Evolutionary conservation across 2,329 filamentous ascomycete species (phyloP).

Genomic region (Didymella keratinophila): DNA sequence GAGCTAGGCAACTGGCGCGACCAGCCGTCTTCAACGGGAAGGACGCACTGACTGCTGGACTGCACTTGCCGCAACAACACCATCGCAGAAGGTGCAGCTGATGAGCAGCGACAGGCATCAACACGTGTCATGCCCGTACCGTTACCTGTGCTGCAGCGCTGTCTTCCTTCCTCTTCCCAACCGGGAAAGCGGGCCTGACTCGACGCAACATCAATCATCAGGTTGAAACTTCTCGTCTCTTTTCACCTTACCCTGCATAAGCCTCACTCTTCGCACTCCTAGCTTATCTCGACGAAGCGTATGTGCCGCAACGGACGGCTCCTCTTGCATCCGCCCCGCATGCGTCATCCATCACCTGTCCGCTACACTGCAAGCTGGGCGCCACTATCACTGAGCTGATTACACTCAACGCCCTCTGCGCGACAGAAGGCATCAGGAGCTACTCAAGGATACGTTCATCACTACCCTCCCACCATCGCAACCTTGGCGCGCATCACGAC

Average conservation of each 20-base stretch:
- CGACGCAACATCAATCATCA: constrained; percentile 7
- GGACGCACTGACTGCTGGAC: constrained; percentile 9
- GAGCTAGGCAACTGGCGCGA: constrained; percentile 18
- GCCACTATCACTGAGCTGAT: constrained; percentile 11
- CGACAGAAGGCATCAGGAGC: not conserved
- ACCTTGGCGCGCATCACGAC: not conserved
- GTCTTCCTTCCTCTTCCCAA: constrained; percentile 9
- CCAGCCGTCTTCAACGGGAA: constrained; percentile 16
- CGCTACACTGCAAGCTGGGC: constrained; percentile 9
- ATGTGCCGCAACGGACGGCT: constrained; percentile 1
- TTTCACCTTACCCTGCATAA: constrained; percentile 1
- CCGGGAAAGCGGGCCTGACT: constrained; percentile 12
- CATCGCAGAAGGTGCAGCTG: constrained; percentile 2
- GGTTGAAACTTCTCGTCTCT: not conserved
- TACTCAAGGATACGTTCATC: not conserved
- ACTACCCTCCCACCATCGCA: not conserved
- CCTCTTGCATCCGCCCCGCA: constrained; percentile 10
- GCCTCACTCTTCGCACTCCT: not conserved
- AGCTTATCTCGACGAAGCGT: constrained; percentile 4
- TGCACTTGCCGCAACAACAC: constrained; percentile 7
- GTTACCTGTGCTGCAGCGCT: constrained; percentile 13
- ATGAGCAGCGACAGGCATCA: constrained; percentile 7
- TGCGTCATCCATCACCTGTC: constrained; percentile 20
- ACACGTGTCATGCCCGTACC: constrained; percentile 10
- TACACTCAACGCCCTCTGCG: not conserved